Percentiles rank a stretch among this genome's conserved stretches.
These are phyloP conservation scores for Penicillium brevicompactum DNA, from an alignment of 2,329 filamentous ascomycete genomes.

Conservation along the genomic window DNA sequence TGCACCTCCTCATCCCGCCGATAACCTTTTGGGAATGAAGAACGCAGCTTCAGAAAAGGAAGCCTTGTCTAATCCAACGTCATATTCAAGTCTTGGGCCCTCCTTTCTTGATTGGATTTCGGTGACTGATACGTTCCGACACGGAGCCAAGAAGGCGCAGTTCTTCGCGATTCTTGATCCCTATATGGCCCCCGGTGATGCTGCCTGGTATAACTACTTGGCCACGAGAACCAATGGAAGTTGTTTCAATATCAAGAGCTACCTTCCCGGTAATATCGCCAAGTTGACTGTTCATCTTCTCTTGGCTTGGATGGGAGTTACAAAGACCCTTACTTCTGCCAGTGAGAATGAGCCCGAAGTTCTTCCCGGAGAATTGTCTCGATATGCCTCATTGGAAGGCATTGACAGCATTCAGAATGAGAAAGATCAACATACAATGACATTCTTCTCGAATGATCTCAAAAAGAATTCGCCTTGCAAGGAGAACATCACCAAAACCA, in stretches of 20 bases:
- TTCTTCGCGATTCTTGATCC: slow-evolving; percentile 49
- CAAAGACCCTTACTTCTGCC: slow-evolving; percentile 8
- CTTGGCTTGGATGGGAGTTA: slow-evolving; percentile 49
- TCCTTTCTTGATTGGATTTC: slow-evolving; percentile 51
- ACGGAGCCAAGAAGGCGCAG: slow-evolving; percentile 44
- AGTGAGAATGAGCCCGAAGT: neutral
- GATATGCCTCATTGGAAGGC: neutral
- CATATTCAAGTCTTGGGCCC: slow-evolving; percentile 37
- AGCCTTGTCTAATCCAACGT: slow-evolving; percentile 6
- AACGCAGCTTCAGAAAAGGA: slow-evolving; percentile 27
- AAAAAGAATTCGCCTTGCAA: neutral
- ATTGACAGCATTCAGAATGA: neutral
- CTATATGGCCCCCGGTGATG: slow-evolving; percentile 16
- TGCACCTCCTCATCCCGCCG: slow-evolving; percentile 48
- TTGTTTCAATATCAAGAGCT: slow-evolving; percentile 37
- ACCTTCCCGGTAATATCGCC: slow-evolving; percentile 38
- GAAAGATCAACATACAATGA: neutral
- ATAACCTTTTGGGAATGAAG: neutral
- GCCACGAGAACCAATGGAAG: slow-evolving; percentile 46
- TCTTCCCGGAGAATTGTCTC: neutral
- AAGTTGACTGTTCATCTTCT: slow-evolving; percentile 47
- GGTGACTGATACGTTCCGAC: slow-evolving; percentile 37
- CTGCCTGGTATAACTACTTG: slow-evolving; percentile 46
- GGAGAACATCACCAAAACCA: neutral
- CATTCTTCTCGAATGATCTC: neutral